phyloP scores from a whole-genome alignment of 2,329 filamentous ascomycete genomes.

The Ophiognomonia clavigignenti-juglandacearum region DNA sequence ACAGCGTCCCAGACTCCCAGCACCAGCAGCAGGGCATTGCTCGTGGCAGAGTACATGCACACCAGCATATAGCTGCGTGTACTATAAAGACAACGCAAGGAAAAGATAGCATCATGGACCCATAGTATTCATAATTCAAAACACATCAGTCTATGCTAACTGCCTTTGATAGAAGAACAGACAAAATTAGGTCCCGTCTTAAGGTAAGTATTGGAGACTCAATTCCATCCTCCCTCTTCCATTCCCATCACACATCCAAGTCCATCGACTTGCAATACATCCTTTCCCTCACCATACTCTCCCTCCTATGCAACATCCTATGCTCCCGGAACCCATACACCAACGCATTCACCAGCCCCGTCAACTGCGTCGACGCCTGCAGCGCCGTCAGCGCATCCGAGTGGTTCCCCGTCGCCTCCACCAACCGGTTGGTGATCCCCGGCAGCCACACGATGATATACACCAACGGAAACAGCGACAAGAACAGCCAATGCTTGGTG shows the following conservation, averaged over 20 bases:
- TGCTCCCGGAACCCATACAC: constrained; percentile 13
- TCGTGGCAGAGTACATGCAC: too few species aligned
- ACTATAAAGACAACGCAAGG: too few species aligned
- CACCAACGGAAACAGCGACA: constrained; percentile 9
- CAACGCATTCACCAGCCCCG: constrained; percentile 11
- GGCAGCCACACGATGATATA: constrained; percentile 14
- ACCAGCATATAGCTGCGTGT: too few species aligned
- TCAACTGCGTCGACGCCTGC: constrained; percentile 14
- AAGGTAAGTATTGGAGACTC: too few species aligned
- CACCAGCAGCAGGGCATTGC: too few species aligned
- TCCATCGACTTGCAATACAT: neutral
- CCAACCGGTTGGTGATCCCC: constrained; percentile 8
- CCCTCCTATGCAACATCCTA: constrained; percentile 1
- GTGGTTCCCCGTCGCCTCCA: constrained; percentile 1
- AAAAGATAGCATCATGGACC: too few species aligned
- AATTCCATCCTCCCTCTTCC: too few species aligned
- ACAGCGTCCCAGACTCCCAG: too few species aligned
- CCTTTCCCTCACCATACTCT: neutral
- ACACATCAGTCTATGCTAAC: too few species aligned
- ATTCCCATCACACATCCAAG: neutral
- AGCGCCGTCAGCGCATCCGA: constrained; percentile 1
- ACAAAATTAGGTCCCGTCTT: too few species aligned
- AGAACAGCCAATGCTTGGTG: constrained; percentile 10
- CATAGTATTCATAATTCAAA: too few species aligned
- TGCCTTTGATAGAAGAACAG: too few species aligned